Percentiles rank a stretch among this genome's conserved stretches.
Conservation (phyloP, 2,329 filamentous ascomycete genomes). For the Aspergillus calidoustus region DNA sequence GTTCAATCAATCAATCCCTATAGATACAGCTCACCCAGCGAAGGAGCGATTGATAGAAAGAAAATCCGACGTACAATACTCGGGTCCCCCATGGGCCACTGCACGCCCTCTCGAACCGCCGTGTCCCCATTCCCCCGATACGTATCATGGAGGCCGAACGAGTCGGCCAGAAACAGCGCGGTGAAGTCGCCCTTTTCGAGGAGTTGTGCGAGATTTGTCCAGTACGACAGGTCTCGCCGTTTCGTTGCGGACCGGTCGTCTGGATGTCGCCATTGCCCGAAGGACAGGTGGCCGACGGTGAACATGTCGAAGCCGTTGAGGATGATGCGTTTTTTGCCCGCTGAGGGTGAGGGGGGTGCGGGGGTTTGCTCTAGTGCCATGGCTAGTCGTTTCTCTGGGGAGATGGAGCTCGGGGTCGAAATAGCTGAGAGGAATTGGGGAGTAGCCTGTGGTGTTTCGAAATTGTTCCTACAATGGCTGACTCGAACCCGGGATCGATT, state of each 20-base stretch:
- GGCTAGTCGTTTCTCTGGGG: no score
- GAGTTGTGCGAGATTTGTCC: conserved; percentile 50
- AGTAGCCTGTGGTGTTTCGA: no score
- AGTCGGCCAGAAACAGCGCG: conserved; percentile 53
- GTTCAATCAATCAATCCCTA: background rate
- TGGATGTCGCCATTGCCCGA: conserved; percentile 39
- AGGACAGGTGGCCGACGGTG: conserved; percentile 45
- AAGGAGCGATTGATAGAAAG: no score
- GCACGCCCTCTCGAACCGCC: conserved; percentile 20
- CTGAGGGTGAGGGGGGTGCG: background rate
- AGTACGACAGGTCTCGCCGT: conserved; percentile 47
- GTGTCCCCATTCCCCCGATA: conserved; percentile 41
- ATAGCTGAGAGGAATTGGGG: no score
- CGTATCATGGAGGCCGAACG: conserved; percentile 48
- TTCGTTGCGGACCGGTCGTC: conserved; percentile 35
- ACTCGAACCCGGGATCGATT: no score
- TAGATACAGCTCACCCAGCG: background rate
- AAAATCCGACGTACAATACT: background rate
- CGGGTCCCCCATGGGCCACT: conserved; percentile 33
- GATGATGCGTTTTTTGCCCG: conserved; percentile 38
- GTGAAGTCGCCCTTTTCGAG: conserved; percentile 52
- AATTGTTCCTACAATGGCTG: no score
- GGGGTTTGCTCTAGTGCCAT: no score
- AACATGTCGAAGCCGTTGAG: conserved; percentile 52
- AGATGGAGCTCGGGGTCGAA: no score